These are phyloP conservation scores for Neolentinus lepideus DNA, from an alignment of 1,284 basidiomycete species.

Conservation along the genomic window DNA sequence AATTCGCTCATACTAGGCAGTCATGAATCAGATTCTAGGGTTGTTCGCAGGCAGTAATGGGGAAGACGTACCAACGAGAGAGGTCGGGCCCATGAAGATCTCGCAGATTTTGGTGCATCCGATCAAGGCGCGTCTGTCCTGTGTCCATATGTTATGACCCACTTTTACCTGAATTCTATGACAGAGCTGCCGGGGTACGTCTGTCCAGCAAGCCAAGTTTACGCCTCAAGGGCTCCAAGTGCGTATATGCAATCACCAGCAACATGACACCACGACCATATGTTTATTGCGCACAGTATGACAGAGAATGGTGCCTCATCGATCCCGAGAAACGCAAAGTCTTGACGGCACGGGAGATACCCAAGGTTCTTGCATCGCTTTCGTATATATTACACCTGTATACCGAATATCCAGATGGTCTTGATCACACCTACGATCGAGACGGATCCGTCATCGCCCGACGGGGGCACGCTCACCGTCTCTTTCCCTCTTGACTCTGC, in stretches of 20 bases:
- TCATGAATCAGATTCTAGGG: no score
- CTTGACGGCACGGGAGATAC: conserved; percentile 57
- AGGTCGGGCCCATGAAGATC: conserved; percentile 33
- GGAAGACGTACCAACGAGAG: not conserved
- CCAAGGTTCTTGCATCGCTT: conserved; percentile 37
- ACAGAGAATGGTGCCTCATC: conserved; percentile 63
- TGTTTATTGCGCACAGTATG: no score
- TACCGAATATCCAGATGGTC: conserved; percentile 45
- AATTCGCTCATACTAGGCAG: no score
- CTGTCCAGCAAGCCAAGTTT: conserved; percentile 47
- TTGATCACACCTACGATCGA: conserved; percentile 53
- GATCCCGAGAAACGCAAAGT: conserved; percentile 44
- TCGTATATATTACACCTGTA: not conserved
- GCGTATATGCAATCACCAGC: conserved; percentile 14
- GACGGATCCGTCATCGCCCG: conserved; percentile 31
- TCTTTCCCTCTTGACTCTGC: conserved; percentile 51
- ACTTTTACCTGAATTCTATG: conserved; percentile 1
- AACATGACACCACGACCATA: no score
- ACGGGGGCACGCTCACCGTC: conserved; percentile 43
- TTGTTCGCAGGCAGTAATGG: not conserved
- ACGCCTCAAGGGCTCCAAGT: conserved; percentile 63
- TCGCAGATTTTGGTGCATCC: conserved; percentile 60
- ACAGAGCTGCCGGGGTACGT: conserved; percentile 59
- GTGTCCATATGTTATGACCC: conserved; percentile 8
- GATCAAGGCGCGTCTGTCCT: conserved; percentile 42